Evolutionary conservation across 2,329 filamentous ascomycete genomes (phyloP).

Genomic region (Monilinia aucupariae): DNA sequence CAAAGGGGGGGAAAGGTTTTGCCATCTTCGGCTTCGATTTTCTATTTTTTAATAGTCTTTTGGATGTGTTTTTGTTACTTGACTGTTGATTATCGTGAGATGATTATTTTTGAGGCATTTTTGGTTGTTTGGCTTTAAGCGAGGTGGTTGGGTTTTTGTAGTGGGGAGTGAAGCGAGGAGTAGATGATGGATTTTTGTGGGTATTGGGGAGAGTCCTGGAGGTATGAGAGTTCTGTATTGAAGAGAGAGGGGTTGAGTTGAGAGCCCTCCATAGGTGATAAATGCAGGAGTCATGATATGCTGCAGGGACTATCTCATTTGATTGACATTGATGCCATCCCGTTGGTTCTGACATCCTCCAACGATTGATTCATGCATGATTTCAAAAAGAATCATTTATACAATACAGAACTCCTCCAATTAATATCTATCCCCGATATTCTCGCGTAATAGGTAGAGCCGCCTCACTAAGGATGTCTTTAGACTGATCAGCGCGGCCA

Average conservation of each 20-base stretch:
- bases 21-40: not conserved
- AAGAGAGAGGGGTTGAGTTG: not conserved
- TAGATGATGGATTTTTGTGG: not conserved
- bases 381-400: not conserved
- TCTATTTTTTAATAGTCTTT: not conserved
- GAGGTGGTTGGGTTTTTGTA: not conserved
- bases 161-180: not conserved
- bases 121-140: not conserved
- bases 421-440: not conserved
- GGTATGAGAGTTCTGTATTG: not conserved
- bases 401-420: not conserved
- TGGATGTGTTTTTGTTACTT: not conserved
- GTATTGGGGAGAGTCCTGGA: not conserved
- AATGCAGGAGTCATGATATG: no score
- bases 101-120: not conserved
- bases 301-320: not conserved
- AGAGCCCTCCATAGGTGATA: not conserved
- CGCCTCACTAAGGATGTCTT: no score
- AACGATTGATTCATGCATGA: no score
- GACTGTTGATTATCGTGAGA: not conserved
- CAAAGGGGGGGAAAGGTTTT: not conserved
- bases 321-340: not conserved
- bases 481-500: no score
- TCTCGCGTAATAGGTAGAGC: no score
- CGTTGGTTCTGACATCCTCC: no score